phyloP scores from a whole-genome alignment of 129 eudicot genomes.

The Artemisia annua region DNA sequence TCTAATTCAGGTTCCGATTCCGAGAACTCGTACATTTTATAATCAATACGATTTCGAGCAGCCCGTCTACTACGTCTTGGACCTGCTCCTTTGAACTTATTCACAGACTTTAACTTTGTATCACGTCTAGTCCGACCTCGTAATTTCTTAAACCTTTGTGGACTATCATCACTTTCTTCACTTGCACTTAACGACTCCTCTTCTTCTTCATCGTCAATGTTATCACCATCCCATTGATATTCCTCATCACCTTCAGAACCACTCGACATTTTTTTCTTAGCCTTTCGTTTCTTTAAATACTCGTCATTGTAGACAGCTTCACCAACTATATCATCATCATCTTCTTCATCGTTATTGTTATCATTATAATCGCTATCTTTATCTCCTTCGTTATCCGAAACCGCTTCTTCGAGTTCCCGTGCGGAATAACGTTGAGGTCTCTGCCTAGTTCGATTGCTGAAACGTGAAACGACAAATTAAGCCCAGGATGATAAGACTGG shows the following conservation, averaged over 20 bases:
- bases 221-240: slow-evolving; percentile 66
- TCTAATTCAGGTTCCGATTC: slow-evolving; percentile 71
- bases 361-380: slow-evolving; percentile 49
- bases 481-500: not conserved
- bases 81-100: slow-evolving; percentile 47
- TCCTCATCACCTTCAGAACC: slow-evolving; percentile 97
- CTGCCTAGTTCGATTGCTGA: slow-evolving; percentile 69
- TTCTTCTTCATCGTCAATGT: slow-evolving; percentile 57
- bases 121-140: slow-evolving; percentile 66
- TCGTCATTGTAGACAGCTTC: slow-evolving; percentile 96
- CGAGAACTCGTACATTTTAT: slow-evolving; percentile 59
- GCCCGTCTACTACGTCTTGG: slow-evolving; percentile 87
- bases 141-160: slow-evolving; percentile 39
- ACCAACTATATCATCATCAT: slow-evolving; percentile 90
- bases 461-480: slow-evolving; percentile 18
- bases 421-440: slow-evolving; percentile 77
- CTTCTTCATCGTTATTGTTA: slow-evolving; percentile 48
- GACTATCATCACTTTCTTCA: slow-evolving; percentile 71
- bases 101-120: slow-evolving; percentile 64
- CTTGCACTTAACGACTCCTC: slow-evolving; percentile 62
- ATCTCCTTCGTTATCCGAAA: slow-evolving; percentile 64
- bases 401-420: slow-evolving; percentile 59
- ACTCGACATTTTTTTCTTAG: slow-evolving; percentile 57
- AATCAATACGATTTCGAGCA: slow-evolving; percentile 64
- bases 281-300: slow-evolving; percentile 61